Conservation (phyloP, 1,139 yeast genomes). For the Zygosaccharomyces sapae region DNA sequence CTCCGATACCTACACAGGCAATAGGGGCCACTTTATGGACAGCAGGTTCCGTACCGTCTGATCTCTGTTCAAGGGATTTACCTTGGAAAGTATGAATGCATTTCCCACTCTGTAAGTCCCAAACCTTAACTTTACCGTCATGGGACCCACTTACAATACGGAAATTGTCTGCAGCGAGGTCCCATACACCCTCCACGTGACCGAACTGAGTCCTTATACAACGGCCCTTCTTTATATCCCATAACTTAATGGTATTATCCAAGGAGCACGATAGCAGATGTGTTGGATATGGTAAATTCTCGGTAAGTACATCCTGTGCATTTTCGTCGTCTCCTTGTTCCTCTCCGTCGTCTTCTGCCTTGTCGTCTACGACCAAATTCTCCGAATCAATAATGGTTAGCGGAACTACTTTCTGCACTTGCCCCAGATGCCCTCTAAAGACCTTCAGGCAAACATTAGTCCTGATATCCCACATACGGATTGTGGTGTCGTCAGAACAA, state of each 20-base stretch:
- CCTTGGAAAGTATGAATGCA: conserved; percentile 89
- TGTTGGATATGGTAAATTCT: conserved; percentile 53
- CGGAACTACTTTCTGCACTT: conserved; percentile 86
- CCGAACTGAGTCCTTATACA: conserved; percentile 94
- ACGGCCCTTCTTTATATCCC: conserved; percentile 85
- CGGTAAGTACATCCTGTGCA: conserved; percentile 23
- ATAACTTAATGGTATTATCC: conserved; percentile 90
- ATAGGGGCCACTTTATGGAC: conserved; percentile 50
- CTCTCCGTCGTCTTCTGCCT: conserved; percentile 23
- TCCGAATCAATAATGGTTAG: conserved; percentile 50
- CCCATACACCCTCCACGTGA: conserved; percentile 97
- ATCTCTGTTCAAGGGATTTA: conserved; percentile 30
- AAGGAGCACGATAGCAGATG: conserved; percentile 82
- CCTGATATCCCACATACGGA: conserved; percentile 89
- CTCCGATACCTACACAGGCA: conserved; percentile 84
- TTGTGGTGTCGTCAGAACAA: conserved; percentile 87
- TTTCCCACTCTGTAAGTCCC: conserved; percentile 93
- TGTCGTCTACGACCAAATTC: conserved; percentile 39
- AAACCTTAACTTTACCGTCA: conserved; percentile 81
- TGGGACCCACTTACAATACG: conserved; percentile 92
- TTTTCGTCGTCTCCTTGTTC: conserved; percentile 24
- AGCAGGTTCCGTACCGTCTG: conserved; percentile 4
- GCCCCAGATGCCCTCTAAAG: conserved; percentile 66
- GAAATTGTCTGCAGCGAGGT: conserved; percentile 90
- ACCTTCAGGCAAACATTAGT: conserved; percentile 74